phyloP scores from a whole-genome alignment of 805 yeast genomes.

The Cyberlindnera mrakii region DNA sequence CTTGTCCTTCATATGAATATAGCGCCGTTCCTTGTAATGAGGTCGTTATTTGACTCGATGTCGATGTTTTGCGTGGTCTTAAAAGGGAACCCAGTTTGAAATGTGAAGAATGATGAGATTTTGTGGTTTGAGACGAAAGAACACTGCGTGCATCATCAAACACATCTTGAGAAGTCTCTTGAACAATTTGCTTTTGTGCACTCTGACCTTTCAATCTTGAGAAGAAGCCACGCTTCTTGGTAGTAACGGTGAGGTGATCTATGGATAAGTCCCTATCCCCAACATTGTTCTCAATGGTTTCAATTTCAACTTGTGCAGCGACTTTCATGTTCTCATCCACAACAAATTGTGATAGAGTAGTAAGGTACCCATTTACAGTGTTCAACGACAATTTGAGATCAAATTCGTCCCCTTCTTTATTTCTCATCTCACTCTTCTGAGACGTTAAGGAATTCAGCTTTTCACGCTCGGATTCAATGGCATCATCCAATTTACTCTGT shows the following conservation, averaged over 20 bases:
- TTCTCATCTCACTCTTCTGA: constrained; percentile 33
- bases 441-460: constrained; percentile 25
- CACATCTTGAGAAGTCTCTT: constrained; percentile 3
- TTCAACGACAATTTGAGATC: constrained; percentile 30
- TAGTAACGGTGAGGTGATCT: constrained; percentile 39
- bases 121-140: constrained; percentile 11
- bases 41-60: constrained; percentile 10
- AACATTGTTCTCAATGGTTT: constrained; percentile 81
- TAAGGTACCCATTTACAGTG: constrained; percentile 45
- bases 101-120: constrained; percentile 9
- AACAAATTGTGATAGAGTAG: constrained; percentile 55
- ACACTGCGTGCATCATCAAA: constrained; percentile 20
- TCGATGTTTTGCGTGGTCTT: constrained; percentile 11
- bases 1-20: constrained; percentile 40
- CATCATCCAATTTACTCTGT: constrained; percentile 23
- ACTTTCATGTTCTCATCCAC: constrained; percentile 70
- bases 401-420: constrained; percentile 41
- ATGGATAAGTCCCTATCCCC: constrained; percentile 66
- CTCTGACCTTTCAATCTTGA: constrained; percentile 24
- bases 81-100: constrained; percentile 19
- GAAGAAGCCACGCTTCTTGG: constrained; percentile 60
- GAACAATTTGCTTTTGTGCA: constrained; percentile 13
- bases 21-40: constrained; percentile 42
- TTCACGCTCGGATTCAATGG: constrained; percentile 26
- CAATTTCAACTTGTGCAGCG: constrained; percentile 78